A percentile compares a stretch with the other conserved stretches of the same genome.
phyloP scores from a whole-genome alignment of 257 asterid species.

The Jaltomata sinuosa region DNA sequence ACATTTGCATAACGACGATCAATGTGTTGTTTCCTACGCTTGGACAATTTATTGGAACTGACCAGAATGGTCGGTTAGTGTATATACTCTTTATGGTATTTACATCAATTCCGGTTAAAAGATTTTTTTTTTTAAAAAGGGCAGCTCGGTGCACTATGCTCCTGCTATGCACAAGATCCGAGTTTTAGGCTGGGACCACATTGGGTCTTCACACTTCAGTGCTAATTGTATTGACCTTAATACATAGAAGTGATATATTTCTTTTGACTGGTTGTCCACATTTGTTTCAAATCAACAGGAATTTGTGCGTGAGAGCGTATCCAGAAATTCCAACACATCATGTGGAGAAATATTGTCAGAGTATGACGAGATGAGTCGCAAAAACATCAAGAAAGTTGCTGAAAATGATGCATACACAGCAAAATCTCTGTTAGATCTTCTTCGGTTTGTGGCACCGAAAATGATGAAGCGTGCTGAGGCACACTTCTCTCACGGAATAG shows the following conservation, averaged over 20 bases:
- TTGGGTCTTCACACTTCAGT: neutral
- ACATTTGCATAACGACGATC: neutral
- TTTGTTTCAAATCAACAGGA: neutral
- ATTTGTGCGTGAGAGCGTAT: neutral
- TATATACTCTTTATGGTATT: neutral
- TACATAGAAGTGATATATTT: neutral
- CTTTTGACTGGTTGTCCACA: neutral
- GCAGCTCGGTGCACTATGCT: neutral
- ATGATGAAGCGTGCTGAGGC: constrained; percentile 11
- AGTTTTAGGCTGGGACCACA: neutral
- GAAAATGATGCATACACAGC: constrained; percentile 11
- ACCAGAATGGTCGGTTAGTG: neutral
- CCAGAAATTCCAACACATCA: neutral
- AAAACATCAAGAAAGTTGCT: neutral
- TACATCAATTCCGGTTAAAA: neutral
- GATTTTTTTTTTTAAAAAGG: no score
- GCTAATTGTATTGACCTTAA: neutral
- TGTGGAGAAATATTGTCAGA: constrained; percentile 8
- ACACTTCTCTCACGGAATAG: constrained; percentile 14
- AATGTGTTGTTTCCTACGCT: neutral
- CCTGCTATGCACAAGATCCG: neutral
- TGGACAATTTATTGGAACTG: neutral
- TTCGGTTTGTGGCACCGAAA: constrained; percentile 15
- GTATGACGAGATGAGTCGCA: constrained; percentile 9
- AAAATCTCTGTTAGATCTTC: neutral